A percentile compares a stretch with the other conserved stretches of the same genome.
phyloP scores from a whole-genome alignment of 768 basidiomycete genomes.

The Hemileccinum rubropunctum region DNA sequence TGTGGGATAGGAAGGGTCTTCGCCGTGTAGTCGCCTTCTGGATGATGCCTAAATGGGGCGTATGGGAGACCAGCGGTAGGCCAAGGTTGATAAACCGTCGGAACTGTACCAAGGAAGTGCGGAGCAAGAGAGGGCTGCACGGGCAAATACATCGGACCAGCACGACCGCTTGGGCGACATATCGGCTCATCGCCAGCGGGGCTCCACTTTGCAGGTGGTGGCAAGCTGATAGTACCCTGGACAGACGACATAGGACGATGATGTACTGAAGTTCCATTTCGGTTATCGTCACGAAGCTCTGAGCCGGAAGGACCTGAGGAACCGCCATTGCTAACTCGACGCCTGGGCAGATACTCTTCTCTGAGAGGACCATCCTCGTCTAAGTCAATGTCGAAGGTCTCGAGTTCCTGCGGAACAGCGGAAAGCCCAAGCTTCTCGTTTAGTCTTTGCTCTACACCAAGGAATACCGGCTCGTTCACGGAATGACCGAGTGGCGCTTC shows the following conservation, averaged over 20 bases:
- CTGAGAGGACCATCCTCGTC: constrained; percentile 82
- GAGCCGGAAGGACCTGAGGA: constrained; percentile 1
- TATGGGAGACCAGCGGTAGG: constrained; percentile 12
- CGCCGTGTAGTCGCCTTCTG: constrained; percentile 14
- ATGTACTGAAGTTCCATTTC: constrained; percentile 1
- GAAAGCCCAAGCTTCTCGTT: constrained; percentile 50
- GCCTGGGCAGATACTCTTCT: constrained; percentile 76
- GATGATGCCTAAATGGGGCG: constrained; percentile 21
- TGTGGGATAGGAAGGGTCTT: constrained; percentile 13
- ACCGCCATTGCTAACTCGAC: constrained; percentile 39
- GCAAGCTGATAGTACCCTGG: constrained; percentile 39
- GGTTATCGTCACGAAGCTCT: constrained; percentile 2
- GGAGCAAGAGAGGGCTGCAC: constrained; percentile 51
- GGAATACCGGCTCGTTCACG: constrained; percentile 58
- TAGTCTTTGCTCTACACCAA: constrained; percentile 66
- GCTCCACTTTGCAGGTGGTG: constrained; percentile 80
- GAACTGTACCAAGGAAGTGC: constrained; percentile 32
- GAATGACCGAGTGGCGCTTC: constrained; percentile 41
- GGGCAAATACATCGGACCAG: constrained; percentile 60
- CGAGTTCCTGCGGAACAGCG: constrained; percentile 36
- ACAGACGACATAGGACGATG: constrained; percentile 7
- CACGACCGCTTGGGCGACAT: constrained; percentile 49
- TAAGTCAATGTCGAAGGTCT: constrained; percentile 70
- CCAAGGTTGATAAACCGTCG: constrained; percentile 32
- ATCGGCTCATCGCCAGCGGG: constrained; percentile 79